Percentiles rank a stretch among this genome's conserved stretches.
Evolutionary conservation across 169 alveolate species (phyloP).

Genomic region (Blepharisma undulans): DNA sequence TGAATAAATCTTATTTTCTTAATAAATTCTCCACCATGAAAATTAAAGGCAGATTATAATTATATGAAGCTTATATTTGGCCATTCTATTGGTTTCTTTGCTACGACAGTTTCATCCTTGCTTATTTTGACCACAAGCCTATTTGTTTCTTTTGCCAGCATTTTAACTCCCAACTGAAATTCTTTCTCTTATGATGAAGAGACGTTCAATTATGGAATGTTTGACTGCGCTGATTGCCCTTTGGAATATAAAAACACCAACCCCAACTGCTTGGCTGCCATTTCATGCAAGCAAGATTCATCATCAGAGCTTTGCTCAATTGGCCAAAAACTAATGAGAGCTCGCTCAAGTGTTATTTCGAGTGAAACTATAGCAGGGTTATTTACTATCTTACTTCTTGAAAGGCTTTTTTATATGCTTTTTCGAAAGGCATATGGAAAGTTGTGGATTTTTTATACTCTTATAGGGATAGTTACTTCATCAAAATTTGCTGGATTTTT

Average conservation of each 20-base stretch:
- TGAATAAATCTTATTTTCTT: neutral
- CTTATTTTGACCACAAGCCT: neutral
- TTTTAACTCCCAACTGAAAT: neutral
- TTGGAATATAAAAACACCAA: neutral
- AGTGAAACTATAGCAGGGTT: neutral
- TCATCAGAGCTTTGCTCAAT: neutral
- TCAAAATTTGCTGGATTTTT: neutral
- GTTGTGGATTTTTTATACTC: neutral
- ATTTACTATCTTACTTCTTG: neutral
- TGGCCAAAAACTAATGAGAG: neutral
- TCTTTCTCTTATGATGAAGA: neutral
- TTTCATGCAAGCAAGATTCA: neutral
- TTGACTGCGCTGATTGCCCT: neutral
- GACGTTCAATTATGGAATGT: neutral
- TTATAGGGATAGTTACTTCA: neutral
- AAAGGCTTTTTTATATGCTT: neutral
- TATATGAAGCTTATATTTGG: neutral
- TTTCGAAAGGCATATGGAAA: neutral
- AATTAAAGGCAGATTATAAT: neutral
- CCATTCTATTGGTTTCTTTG: neutral
- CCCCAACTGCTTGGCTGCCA: neutral
- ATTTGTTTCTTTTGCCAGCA: neutral
- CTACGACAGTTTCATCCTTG: neutral
- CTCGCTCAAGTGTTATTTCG: neutral
- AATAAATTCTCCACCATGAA: neutral